These are phyloP conservation scores for Entonaema liquescens DNA, from an alignment of 495 filamentous ascomycete genomes.

Conservation along the genomic window DNA sequence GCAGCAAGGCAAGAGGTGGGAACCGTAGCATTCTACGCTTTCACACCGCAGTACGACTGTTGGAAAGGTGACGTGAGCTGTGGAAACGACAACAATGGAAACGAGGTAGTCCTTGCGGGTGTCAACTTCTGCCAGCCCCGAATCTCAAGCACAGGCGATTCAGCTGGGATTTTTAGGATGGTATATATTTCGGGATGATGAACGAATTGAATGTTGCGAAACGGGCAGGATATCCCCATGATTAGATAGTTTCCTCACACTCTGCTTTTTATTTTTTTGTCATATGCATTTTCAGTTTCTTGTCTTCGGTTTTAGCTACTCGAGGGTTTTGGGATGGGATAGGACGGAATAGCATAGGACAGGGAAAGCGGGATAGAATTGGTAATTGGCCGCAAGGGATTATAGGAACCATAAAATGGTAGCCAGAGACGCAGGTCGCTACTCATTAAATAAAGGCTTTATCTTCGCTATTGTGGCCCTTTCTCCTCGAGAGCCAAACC, in stretches of 20 bases:
- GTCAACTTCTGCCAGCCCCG: constrained; percentile 34
- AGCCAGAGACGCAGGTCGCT: neutral
- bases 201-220: neutral
- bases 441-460: constrained; percentile 14
- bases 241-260: neutral
- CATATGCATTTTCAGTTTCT: neutral
- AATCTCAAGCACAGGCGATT: constrained; percentile 2
- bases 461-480: constrained; percentile 44
- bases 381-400: neutral
- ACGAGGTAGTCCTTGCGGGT: constrained; percentile 16
- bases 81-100: constrained; percentile 23
- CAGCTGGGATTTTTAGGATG: constrained; percentile 28
- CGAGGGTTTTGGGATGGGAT: neutral
- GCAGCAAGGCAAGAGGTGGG: constrained; percentile 21
- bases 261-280: neutral
- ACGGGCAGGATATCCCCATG: neutral
- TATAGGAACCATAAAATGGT: neutral
- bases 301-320: neutral
- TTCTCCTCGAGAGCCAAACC: constrained; percentile 68
- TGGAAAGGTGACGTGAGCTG: constrained; percentile 30
- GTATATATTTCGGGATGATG: constrained; percentile 28
- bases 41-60: constrained; percentile 34
- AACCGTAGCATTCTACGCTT: constrained; percentile 32
- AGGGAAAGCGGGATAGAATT: neutral
- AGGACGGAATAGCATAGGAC: neutral